Evolutionary conservation across 192 early-diverging fungal species (phyloP).

Genomic region (Coemansia guatemalensis): DNA sequence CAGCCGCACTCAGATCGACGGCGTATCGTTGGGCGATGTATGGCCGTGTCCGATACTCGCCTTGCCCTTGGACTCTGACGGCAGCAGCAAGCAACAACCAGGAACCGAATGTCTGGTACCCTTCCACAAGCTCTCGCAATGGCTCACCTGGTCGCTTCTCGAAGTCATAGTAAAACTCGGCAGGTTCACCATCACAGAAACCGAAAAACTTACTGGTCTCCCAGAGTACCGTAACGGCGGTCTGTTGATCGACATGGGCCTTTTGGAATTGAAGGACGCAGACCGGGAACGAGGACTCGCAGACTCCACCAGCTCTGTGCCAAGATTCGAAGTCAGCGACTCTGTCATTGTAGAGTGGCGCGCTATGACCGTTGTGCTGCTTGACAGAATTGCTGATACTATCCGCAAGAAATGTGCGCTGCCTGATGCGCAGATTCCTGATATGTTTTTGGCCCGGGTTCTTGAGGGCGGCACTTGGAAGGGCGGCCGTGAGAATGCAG

Average conservation of each 20-base stretch:
- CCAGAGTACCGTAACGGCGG: slow-evolving; percentile 88
- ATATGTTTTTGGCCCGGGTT: slow-evolving; percentile 73
- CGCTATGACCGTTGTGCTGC: slow-evolving; percentile 79
- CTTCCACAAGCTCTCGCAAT: slow-evolving; percentile 95
- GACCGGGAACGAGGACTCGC: slow-evolving; percentile 60
- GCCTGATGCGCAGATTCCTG: slow-evolving; percentile 56
- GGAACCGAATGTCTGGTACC: slow-evolving; percentile 59
- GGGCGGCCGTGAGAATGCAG: slow-evolving; percentile 86
- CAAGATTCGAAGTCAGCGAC: slow-evolving; percentile 74
- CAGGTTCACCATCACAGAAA: slow-evolving; percentile 52
- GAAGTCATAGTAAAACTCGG: slow-evolving; percentile 69
- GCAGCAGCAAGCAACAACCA: slow-evolving; percentile 8
- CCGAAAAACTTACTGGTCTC: slow-evolving; percentile 78
- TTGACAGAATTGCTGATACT: slow-evolving; percentile 70
- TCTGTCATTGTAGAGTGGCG: slow-evolving; percentile 92
- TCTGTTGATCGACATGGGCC: slow-evolving; percentile 81
- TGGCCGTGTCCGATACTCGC: slow-evolving; percentile 74
- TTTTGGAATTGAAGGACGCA: slow-evolving; percentile 61
- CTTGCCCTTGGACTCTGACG: slow-evolving; percentile 8
- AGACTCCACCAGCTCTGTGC: slow-evolving; percentile 50
- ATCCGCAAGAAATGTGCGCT: slow-evolving; percentile 62
- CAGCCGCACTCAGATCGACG: slow-evolving; percentile 73
- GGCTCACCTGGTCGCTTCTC: slow-evolving; percentile 92
- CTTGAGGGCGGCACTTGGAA: slow-evolving; percentile 95
- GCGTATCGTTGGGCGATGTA: slow-evolving; percentile 83